Percentiles rank a stretch among this genome's conserved stretches.
Evolutionary conservation across 148 eudicot genomes (phyloP).

Genomic region (Heliosperma pusillum): DNA sequence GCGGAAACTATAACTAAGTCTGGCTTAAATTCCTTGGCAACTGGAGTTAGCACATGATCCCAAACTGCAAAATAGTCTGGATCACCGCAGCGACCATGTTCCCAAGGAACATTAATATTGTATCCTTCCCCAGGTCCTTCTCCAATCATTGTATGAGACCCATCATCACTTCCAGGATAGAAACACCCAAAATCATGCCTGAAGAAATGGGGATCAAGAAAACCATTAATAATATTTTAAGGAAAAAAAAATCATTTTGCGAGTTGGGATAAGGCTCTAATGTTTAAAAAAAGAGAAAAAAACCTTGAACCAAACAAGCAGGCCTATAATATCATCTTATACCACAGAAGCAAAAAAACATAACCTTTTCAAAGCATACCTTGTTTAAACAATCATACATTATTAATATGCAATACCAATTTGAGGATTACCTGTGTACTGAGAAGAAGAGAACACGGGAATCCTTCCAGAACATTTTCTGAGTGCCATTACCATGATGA

Average conservation of each 20-base stretch:
- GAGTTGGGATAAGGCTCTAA: too few species aligned
- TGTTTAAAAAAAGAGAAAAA: too few species aligned
- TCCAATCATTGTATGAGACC: constrained; percentile 82
- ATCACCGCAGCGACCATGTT: constrained; percentile 85
- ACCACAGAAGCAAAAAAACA: not conserved
- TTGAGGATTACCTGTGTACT: constrained; percentile 68
- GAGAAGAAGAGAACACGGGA: constrained; percentile 94
- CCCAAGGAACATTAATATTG: constrained; percentile 98
- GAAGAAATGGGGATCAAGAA: constrained; percentile 17
- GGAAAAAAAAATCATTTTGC: too few species aligned
- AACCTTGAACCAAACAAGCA: not conserved
- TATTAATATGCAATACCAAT: not conserved
- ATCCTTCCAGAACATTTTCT: constrained; percentile 87
- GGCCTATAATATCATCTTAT: not conserved
- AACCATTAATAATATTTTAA: not conserved
- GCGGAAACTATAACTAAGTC: constrained; percentile 86
- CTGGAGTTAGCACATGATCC: constrained; percentile 84
- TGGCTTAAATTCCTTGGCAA: constrained; percentile 90
- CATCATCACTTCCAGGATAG: constrained; percentile 87
- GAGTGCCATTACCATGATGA: constrained; percentile 98
- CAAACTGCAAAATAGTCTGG: constrained; percentile 95
- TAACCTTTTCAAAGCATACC: not conserved
- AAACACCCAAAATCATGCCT: constrained; percentile 88
- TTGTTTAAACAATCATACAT: not conserved
- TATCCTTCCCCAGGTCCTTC: constrained; percentile 83